Conservation (phyloP, 1,284 basidiomycete genomes). For the Apiotrichum montevideense region DNA sequence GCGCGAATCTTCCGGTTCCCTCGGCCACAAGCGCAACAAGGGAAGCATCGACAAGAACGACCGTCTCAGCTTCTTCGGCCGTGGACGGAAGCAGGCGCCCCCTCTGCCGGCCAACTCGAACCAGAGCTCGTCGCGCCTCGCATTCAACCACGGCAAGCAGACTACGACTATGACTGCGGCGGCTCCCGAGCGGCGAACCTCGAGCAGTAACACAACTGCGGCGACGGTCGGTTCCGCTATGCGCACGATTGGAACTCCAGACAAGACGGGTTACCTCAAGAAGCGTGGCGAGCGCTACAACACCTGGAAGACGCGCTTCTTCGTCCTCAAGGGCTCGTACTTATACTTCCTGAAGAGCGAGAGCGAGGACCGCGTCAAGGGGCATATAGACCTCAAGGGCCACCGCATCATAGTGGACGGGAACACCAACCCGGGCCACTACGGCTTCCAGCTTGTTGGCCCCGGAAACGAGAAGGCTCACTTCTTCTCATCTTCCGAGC, state of each 20-base stretch:
- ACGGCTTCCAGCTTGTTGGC: constrained; percentile 92
- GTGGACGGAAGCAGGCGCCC: constrained; percentile 71
- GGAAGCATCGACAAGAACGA: constrained; percentile 45
- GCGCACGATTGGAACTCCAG: constrained; percentile 79
- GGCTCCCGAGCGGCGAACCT: constrained; percentile 33
- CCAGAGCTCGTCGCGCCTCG: constrained; percentile 26
- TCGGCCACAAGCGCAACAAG: constrained; percentile 43
- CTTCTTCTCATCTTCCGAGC: constrained; percentile 86
- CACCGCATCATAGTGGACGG: constrained; percentile 93
- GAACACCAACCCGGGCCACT: constrained; percentile 82
- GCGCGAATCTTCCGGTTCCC: constrained; percentile 39
- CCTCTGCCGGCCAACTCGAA: constrained; percentile 32
- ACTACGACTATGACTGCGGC: constrained; percentile 15
- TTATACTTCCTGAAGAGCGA: constrained; percentile 77
- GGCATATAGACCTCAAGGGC: constrained; percentile 83
- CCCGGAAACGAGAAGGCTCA: constrained; percentile 71
- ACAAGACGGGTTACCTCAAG: constrained; percentile 87
- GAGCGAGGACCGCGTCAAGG: constrained; percentile 85
- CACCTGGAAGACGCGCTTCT: constrained; percentile 86
- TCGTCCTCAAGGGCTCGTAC: constrained; percentile 88
- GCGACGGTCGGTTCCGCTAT: constrained; percentile 52
- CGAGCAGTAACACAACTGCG: constrained; percentile 1
- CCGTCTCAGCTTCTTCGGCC: constrained; percentile 61
- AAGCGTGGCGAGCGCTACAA: constrained; percentile 94
- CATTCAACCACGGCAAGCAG: constrained; percentile 10